phyloP scores from a whole-genome alignment of 352 stramenopile genomes.

The Pelagophyceae sp. region DNA sequence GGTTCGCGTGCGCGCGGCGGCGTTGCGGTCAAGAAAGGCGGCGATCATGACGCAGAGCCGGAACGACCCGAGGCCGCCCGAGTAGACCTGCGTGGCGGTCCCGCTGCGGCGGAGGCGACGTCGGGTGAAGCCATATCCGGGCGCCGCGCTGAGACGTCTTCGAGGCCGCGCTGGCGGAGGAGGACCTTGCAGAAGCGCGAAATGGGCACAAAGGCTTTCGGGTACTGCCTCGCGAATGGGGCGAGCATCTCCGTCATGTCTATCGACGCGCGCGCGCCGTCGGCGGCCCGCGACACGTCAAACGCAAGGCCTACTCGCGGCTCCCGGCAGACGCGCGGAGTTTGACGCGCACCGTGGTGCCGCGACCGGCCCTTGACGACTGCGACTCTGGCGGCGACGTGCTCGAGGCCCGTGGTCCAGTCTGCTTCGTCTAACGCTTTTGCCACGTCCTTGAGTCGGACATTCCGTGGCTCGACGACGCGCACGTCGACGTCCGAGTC shows the following conservation, averaged over 20 bases:
- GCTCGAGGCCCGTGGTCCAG: neutral
- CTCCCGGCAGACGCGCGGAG: neutral
- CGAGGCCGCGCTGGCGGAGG: conserved; percentile 1
- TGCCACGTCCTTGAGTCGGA: neutral
- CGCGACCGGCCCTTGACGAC: neutral
- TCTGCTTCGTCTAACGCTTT: neutral
- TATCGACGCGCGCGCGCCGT: neutral
- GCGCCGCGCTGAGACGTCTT: no score
- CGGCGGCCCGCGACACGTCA: neutral
- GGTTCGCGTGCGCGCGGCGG: neutral
- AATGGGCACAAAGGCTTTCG: neutral
- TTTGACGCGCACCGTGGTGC: neutral
- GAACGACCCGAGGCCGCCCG: conserved; percentile 10
- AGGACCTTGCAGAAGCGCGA: neutral
- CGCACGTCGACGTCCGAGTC: conserved; percentile 12
- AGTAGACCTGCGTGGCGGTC: neutral
- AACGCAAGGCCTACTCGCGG: neutral
- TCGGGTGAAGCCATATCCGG: no score
- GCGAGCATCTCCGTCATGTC: neutral
- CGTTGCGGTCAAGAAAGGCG: neutral
- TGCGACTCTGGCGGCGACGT: neutral
- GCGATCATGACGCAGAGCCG: neutral
- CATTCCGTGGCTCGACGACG: neutral
- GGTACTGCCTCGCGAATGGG: neutral
- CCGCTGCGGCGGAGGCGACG: no score